phyloP scores from a whole-genome alignment of 2,329 filamentous ascomycete genomes.

The Mariannaea elegans region DNA sequence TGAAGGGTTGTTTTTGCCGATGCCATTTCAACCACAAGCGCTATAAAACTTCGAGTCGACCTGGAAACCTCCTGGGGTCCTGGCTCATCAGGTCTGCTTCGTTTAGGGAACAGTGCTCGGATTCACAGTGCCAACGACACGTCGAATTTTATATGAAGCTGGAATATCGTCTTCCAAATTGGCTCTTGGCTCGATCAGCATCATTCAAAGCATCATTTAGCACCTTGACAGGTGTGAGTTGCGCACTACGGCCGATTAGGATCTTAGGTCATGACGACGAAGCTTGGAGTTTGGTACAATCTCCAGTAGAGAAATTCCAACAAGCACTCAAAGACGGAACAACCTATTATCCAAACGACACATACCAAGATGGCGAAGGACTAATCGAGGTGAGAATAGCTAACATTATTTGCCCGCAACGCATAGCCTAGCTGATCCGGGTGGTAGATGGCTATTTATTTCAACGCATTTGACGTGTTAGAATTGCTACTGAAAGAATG shows the following conservation, averaged over 20 bases:
- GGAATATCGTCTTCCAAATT: conserved; percentile 14
- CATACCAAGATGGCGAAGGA: neutral
- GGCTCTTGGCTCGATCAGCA: conserved; percentile 22
- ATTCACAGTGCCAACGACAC: too few relatives aligned
- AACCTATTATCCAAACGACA: neutral
- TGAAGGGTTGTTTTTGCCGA: too few relatives aligned
- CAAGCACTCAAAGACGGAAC: neutral
- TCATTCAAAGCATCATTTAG: neutral
- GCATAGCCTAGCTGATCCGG: neutral
- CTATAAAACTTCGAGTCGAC: too few relatives aligned
- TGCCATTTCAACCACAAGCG: too few relatives aligned
- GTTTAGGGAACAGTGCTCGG: too few relatives aligned
- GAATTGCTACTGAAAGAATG: conserved; percentile 10
- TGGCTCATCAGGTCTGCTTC: too few relatives aligned
- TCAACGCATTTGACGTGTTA: accelerated
- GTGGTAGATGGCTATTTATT: accelerated
- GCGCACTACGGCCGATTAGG: conserved; percentile 16
- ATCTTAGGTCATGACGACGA: accelerated
- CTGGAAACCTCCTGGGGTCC: too few relatives aligned
- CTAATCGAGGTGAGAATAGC: neutral
- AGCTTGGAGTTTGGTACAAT: accelerated
- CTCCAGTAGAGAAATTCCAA: neutral
- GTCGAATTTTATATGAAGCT: too few relatives aligned
- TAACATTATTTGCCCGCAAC: accelerated
- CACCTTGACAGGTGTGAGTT: neutral